Conservation (phyloP, 345 rosid genomes). For the Jatropha curcas region DNA sequence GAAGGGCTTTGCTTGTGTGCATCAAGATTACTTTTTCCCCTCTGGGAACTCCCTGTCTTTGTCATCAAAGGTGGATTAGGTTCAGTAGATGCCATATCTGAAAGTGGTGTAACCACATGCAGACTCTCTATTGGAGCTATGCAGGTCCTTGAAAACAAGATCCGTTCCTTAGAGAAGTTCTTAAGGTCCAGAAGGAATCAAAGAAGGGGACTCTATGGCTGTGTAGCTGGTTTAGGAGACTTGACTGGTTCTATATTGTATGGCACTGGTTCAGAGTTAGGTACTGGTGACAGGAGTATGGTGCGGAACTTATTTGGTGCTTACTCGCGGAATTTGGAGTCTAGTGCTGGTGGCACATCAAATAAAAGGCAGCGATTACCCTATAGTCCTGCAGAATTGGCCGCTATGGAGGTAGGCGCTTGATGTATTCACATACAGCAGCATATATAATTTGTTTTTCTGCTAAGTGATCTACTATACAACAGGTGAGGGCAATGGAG, state of each 20-base stretch:
- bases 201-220: slow-evolving; percentile 94
- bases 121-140: slow-evolving; percentile 80
- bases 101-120: slow-evolving; percentile 60
- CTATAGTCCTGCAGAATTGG: slow-evolving; percentile 84
- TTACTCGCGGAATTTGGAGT: slow-evolving; percentile 49
- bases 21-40: slow-evolving; percentile 84
- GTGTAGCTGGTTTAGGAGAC: slow-evolving; percentile 90
- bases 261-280: slow-evolving; percentile 67
- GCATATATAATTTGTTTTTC: background rate
- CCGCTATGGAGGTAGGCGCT: slow-evolving; percentile 79
- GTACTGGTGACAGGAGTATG: slow-evolving; percentile 69
- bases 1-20: slow-evolving; percentile 95
- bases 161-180: slow-evolving; percentile 83
- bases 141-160: slow-evolving; percentile 80
- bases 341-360: slow-evolving; percentile 61
- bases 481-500: slow-evolving; percentile 96
- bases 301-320: slow-evolving; percentile 77
- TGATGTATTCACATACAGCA: slow-evolving; percentile 4
- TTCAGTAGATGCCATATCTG: slow-evolving; percentile 45
- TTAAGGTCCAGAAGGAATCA: slow-evolving; percentile 86
- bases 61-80: slow-evolving; percentile 50
- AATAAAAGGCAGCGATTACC: slow-evolving; percentile 87
- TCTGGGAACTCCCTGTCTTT: slow-evolving; percentile 93
- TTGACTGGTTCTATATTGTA: slow-evolving; percentile 86
- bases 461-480: slow-evolving; percentile 17